phyloP scores from a whole-genome alignment of 192 early-diverging fungal species.

The Coemansia sp. region DNA sequence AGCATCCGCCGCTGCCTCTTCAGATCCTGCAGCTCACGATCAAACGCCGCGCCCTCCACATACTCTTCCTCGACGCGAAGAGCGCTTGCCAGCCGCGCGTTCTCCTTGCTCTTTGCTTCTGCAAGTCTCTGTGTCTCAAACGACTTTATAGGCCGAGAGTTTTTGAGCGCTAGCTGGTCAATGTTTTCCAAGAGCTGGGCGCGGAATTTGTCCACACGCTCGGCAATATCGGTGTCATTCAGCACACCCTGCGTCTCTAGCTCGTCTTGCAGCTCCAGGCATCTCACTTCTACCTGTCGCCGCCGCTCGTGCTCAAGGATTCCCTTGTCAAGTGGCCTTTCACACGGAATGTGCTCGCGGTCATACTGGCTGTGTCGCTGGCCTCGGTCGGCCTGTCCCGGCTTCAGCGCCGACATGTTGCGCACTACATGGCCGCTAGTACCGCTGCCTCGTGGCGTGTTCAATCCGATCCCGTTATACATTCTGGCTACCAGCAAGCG shows the following conservation, averaged over 20 bases:
- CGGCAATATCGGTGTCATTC: constrained; percentile 63
- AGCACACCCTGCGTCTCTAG: constrained; percentile 69
- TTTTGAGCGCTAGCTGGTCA: constrained; percentile 12
- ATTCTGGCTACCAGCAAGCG: constrained; percentile 15
- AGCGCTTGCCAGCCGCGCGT: constrained; percentile 60
- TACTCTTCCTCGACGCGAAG: constrained; percentile 63
- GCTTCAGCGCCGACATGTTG: constrained; percentile 72
- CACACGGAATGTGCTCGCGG: constrained; percentile 44
- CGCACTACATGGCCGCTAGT: constrained; percentile 96
- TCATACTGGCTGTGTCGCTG: neutral
- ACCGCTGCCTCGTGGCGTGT: constrained; percentile 77
- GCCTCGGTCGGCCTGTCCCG: constrained; percentile 56
- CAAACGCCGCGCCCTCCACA: constrained; percentile 74
- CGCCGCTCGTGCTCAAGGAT: constrained; percentile 83
- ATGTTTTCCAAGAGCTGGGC: constrained; percentile 56
- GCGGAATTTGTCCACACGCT: constrained; percentile 59
- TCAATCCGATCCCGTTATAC: constrained; percentile 80
- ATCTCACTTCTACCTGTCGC: constrained; percentile 82
- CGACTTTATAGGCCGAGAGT: constrained; percentile 29
- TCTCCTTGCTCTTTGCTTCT: constrained; percentile 66
- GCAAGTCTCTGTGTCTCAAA: constrained; percentile 69
- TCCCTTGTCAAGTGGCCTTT: constrained; percentile 37
- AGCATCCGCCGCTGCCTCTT: constrained; percentile 20
- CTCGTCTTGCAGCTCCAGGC: constrained; percentile 71
- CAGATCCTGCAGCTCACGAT: constrained; percentile 60